Evolutionary conservation across 2,329 filamentous ascomycete species (phyloP), one percentile per base, ranked within the genome.

Genomic region (Aurifilum marmelostoma): DNA sequence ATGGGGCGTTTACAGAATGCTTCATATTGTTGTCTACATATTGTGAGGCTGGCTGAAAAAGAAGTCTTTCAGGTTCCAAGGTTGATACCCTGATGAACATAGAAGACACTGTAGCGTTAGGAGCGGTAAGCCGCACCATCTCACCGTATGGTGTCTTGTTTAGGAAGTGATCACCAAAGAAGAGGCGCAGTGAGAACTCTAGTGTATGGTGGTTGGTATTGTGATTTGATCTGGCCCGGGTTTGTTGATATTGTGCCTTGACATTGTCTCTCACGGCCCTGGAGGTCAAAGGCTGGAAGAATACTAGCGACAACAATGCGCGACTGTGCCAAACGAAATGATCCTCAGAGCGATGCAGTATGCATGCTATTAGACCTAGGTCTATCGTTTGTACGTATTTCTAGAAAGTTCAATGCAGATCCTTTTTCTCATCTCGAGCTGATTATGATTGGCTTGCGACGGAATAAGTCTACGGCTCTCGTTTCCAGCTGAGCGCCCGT

Each of bases 11-110:
- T 16, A 18, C 9, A 34, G 24, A n/a, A 47, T 18, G 29, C 5
- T 64, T 68, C 1, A 39, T 68, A 68, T 70, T 64, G 62, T 71
- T 12, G 21, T 65, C 47, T 56, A 2, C 65, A 41, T 50, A 67
- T 72, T 66, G 65, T 66, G 43, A 27, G 63, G 11, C 39, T 75
- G 60, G 62, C 29, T 47, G 39, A 37, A 34, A 41, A 34, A 9
- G 3, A 4, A 41, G 37, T 2, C 62, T 37, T 60, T 62, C 29
- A 47, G n/a, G n/a, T n/a, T n/a, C n/a, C n/a, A n/a, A n/a, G 24
- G 32, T 18, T 24, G 18, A 18, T n/a, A 18, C 52, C 47, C 12
- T 21, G 29, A 16, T 39, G 18, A n/a, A n/a, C 34, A 34, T 12
- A 16, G 34, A 27, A 8, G 16, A 32, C 18, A n/a, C 0, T 16